Evolutionary conservation across 495 filamentous ascomycete species (phyloP).

Genomic region (Penicillium bovifimosum): DNA sequence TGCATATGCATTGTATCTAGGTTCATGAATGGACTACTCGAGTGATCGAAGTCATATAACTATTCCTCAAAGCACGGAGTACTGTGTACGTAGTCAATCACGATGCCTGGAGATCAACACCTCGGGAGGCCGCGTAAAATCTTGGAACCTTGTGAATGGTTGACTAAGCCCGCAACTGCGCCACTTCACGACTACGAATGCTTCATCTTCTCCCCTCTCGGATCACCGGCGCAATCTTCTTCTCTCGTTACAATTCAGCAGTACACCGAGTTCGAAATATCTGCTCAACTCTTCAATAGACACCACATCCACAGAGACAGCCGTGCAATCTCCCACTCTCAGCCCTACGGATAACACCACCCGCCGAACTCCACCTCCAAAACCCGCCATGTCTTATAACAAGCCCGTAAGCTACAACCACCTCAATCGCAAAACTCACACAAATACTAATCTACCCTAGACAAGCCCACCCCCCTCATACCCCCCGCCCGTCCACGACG

Average conservation of each 20-base stretch:
- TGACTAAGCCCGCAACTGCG: conserved; percentile 1
- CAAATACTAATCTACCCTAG: conserved; percentile 10
- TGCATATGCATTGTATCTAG: conserved; percentile 22
- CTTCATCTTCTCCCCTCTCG: background rate
- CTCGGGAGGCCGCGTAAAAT: background rate
- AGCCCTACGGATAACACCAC: background rate
- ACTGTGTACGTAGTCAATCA: too few species aligned
- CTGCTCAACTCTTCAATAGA: background rate
- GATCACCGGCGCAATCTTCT: background rate
- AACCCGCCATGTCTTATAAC: conserved; percentile 16
- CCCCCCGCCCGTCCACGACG: conserved; percentile 29
- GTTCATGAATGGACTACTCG: conserved; percentile 21
- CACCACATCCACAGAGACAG: background rate
- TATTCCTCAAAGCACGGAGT: too few species aligned
- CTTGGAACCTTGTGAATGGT: background rate
- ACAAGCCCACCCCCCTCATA: conserved; percentile 40
- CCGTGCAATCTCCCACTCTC: background rate
- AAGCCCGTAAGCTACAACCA: conserved; percentile 30
- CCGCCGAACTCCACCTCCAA: background rate
- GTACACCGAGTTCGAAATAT: background rate
- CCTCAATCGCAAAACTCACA: background rate
- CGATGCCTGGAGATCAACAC: background rate
- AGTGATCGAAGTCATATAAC: conserved; percentile 11
- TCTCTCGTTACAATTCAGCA: background rate
- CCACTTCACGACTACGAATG: background rate